These are phyloP conservation scores for Paracoccidioides brasiliensis DNA, from an alignment of 2,329 filamentous ascomycete genomes.

Conservation along the genomic window DNA sequence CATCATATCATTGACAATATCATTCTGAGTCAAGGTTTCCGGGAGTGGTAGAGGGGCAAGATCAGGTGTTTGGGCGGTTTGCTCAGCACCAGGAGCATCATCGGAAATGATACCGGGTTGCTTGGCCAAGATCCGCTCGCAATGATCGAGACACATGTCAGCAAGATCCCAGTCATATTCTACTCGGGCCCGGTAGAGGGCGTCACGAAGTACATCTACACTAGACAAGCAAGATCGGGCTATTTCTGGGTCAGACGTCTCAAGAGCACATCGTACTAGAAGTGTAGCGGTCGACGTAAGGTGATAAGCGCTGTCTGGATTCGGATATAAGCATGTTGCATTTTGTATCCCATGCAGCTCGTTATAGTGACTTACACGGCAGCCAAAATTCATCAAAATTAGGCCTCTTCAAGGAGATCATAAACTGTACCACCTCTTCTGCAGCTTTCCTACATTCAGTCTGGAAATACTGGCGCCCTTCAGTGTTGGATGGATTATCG, in stretches of 20 bases:
- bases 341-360: neutral
- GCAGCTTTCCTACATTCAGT: constrained; percentile 33
- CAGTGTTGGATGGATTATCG: constrained; percentile 30
- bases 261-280: constrained; percentile 38
- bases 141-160: constrained; percentile 41
- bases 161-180: constrained; percentile 44
- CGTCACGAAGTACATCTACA: constrained; percentile 36
- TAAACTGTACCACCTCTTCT: constrained; percentile 38
- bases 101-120: constrained; percentile 20
- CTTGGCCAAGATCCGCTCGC: constrained; percentile 32
- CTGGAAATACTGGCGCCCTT: constrained; percentile 37
- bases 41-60: constrained; percentile 29
- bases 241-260: constrained; percentile 36
- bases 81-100: constrained; percentile 4
- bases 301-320: constrained; percentile 37
- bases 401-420: constrained; percentile 32
- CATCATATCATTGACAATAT: constrained; percentile 36
- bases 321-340: neutral
- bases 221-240: constrained; percentile 35
- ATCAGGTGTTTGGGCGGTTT: constrained; percentile 8
- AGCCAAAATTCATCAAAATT: constrained; percentile 44
- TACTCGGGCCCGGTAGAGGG: constrained; percentile 35
- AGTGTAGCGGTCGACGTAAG: constrained; percentile 43
- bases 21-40: constrained; percentile 32
- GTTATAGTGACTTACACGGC: constrained; percentile 24